Base-by-base conservation (phyloP, 2,329 filamentous ascomycete species). In the Rhinocladiella similis region DNA sequence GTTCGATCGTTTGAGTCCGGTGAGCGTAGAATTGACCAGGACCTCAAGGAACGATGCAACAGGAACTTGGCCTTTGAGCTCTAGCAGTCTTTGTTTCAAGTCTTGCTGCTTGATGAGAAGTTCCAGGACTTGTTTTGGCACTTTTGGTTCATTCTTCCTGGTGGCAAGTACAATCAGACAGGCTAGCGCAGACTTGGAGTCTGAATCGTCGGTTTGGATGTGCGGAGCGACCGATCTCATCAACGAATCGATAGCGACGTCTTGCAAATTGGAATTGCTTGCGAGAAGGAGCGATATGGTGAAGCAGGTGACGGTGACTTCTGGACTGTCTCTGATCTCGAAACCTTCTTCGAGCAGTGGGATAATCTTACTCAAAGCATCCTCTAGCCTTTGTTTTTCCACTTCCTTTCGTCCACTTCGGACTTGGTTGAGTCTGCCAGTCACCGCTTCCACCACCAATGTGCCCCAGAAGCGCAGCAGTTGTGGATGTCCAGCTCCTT, bases 391-490 rank as follows among this genome's bases (percentile, higher is more conserved):
- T 67, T 94, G 87, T 64, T 83, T 82, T 71, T 96, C 89, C 3
- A 95, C 81, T 59, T 85, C 84, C 63, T 82, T 82, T 62, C 91
- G 82, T 51, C 92, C 92, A 1, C 91, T 92, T 63, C 84, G 85
- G 59, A 86, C 82, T 53, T 82, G 83, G 66, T 96, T 90, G 56
- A 97, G 75, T 78, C 94, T 91, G 27, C 86, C 87, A 61, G 90
- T 89, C 56, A 95, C 81, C 10, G 92, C 86, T 73, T 99, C 92
- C 0, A 91, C 90, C 70, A 89, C 87, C 50, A 97, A 80, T 45
- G 91, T 88, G 3, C 89, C 91, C 93, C 94, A 99, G 70, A 99
- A 97, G 0, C 90, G 88, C 53, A 96, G 75, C 57, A 97, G 76
- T 1, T 86, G 84, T 38, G 90, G 84, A 65, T 94, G 89, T 52